Evolutionary conservation across 1,139 yeast species (phyloP), one percentile per base, ranked within the genome.

Genomic region (Candida sanyaensis): DNA sequence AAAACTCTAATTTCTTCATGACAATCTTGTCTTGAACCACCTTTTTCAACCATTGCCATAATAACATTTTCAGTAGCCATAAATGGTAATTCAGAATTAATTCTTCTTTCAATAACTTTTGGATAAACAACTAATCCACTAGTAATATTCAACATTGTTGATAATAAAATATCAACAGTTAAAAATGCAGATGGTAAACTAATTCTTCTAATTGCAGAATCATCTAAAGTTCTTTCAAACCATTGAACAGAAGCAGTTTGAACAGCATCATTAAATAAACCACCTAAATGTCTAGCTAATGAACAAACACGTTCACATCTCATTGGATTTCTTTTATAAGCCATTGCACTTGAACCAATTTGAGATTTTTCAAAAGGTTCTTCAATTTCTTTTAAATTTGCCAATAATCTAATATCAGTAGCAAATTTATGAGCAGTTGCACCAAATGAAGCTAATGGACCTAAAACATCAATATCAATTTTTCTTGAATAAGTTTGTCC

Each of bases 281-380:
- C 87, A 58, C 96, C 96, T 70, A 93, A 72, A 70, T 93, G 98
- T 77, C 99, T 88, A 27, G 98, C 84, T 58, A 95, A 80, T 26
- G 99, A 93, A 75, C 99, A 93, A 52, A 93, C 98, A 69, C 99
- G 86, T 77, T 93, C 99, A 66, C 95, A 87, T 77, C 99, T 87
- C 99, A 93, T 93, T 69, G 99, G 99, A 77, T 93, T 93, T 76
- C 99, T 88, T 82, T 93, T 93, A 79, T 93, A 93, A 28, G 99
- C 99, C 99, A 93, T 93, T 38, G 99, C 99, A 50, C 92, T 83
- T 21, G 98, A 92, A 37, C 99, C 99, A 65, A 93, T 93, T 77
- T 93, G 99, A 24, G 93, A 84, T 73, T 89, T 90, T 77, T 93
- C 99, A 67, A 93, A 95, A 28, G 99, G 99, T 71, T 93, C 99